These are phyloP conservation scores for Neonectria neomacrospora DNA, from an alignment of 2,329 filamentous ascomycete genomes.

Conservation along the genomic window DNA sequence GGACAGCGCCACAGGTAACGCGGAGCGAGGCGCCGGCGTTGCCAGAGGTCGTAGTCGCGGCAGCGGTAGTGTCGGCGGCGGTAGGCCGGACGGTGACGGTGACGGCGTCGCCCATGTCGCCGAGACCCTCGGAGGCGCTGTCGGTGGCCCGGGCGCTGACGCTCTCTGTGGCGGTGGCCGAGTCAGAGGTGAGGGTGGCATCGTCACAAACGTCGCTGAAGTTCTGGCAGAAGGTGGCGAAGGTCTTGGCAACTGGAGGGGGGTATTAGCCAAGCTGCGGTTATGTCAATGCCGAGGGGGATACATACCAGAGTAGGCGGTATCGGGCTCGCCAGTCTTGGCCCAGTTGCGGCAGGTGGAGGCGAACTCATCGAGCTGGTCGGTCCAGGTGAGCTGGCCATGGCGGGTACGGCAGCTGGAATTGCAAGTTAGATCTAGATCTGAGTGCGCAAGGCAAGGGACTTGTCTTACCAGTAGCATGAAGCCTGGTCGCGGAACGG, in stretches of 20 bases:
- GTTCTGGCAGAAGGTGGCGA: slow-evolving; percentile 46
- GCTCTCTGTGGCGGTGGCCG: slow-evolving; percentile 25
- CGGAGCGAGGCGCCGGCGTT: slow-evolving; percentile 36
- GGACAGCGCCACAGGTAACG: slow-evolving; percentile 35
- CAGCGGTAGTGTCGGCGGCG: slow-evolving; percentile 15
- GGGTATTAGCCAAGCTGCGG: slow-evolving; percentile 27
- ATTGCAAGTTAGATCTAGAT: slow-evolving; percentile 25
- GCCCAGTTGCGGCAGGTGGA: slow-evolving; percentile 48
- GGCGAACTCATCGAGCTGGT: slow-evolving; percentile 46
- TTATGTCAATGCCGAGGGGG: neutral
- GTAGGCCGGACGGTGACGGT: slow-evolving; percentile 38
- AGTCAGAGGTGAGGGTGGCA: slow-evolving; percentile 24
- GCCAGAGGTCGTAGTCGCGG: slow-evolving; percentile 10
- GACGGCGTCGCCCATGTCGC: slow-evolving; percentile 19
- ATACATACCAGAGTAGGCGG: slow-evolving; percentile 42
- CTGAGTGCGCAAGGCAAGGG: neutral
- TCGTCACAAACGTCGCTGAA: slow-evolving; percentile 45
- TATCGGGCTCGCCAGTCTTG: slow-evolving; percentile 41
- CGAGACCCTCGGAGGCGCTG: neutral
- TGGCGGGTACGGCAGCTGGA: slow-evolving; percentile 39
- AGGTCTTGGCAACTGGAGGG: slow-evolving; percentile 43
- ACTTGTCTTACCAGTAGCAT: slow-evolving; percentile 48
- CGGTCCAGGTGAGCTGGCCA: slow-evolving; percentile 43
- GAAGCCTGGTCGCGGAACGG: slow-evolving; percentile 44
- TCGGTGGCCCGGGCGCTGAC: slow-evolving; percentile 18